Evolutionary conservation across 441 rosid genomes (phyloP).

Genomic region (Populus hybrid): DNA sequence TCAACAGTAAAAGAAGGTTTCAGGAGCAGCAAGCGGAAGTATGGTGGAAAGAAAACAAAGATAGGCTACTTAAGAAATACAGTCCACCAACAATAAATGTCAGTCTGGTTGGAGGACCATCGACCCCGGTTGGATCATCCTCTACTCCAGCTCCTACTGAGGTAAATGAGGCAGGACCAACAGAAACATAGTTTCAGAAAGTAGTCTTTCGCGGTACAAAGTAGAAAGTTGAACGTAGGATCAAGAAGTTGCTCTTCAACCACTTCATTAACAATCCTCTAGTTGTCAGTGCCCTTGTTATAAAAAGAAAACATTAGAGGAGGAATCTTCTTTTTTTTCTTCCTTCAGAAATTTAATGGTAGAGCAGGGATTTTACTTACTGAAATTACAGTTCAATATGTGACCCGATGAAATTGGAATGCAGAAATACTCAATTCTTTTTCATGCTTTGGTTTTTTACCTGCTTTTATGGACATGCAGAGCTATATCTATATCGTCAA

Average conservation of each 20-base stretch:
- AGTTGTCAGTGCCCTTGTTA: neutral
- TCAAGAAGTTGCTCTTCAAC: slow-evolving; percentile 6
- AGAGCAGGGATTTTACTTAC: neutral
- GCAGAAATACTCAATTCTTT: neutral
- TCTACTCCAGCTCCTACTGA: slow-evolving; percentile 20
- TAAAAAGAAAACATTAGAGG: neutral
- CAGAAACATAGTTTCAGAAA: slow-evolving; percentile 21
- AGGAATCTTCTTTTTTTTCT: neutral
- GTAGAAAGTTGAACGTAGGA: slow-evolving; percentile 16
- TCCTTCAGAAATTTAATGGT: neutral
- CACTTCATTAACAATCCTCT: neutral
- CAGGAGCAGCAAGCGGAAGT: slow-evolving; percentile 77
- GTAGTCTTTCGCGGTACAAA: slow-evolving; percentile 5
- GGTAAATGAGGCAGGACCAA: slow-evolving; percentile 20
- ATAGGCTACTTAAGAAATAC: slow-evolving; percentile 65
- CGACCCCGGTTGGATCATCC: slow-evolving; percentile 29
- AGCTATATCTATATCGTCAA: neutral
- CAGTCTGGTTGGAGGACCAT: slow-evolving; percentile 27
- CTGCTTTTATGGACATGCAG: neutral
- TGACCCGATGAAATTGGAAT: neutral
- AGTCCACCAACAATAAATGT: slow-evolving; percentile 29
- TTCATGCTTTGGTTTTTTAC: neutral
- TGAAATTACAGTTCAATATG: neutral
- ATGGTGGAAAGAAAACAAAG: slow-evolving; percentile 91
- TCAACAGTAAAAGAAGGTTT: slow-evolving; percentile 69